Evolutionary conservation across 1,284 basidiomycete species (phyloP), one percentile per base, ranked within the genome.

Genomic region (Bondarzewia mesenterica): DNA sequence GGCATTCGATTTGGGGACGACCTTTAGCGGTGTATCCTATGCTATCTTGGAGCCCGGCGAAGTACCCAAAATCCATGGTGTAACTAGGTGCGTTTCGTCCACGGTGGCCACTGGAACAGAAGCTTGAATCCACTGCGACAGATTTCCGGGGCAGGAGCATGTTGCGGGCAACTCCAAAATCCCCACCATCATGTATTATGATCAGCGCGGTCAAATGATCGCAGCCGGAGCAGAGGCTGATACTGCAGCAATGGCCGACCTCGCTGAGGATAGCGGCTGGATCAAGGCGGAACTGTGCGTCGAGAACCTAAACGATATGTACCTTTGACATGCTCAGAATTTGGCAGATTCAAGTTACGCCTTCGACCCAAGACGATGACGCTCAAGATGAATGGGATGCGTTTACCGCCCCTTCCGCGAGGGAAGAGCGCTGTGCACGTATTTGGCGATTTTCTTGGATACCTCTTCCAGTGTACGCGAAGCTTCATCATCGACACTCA

Each of bases 151-250:
- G 18, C 85, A 89, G 64, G 85, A 88, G 65, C 82, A 88, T 71
- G 82, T 85, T 46, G 84, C 80, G n/a, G 85, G 86, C 42, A 87
- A 86, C 62, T 80, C 82, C 50, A 89, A 89, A 68, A 87, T 89
- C 57, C 85, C 86, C 40, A 80, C 85, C 21, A 63, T 85, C 22
- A 73, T 87, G 62, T 86, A 79, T 61, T 88, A 88, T 55, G 81
- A 87, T 58, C 67, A 64, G 52, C 58, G 70, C 42, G 84, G 84
- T 10, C 68, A 64, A 51, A 72, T 87, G 68, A 76, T 75, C 64
- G 82, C 77, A 41, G 83, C 82, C 16, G 86, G 85, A 15, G 85
- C 85, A 49, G 85, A 88, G 60, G 80, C 85, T 45, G 85, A 87
- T 39, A 74, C 66, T 38, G 71, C 72, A 16, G 69, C 75, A n/a